A percentile compares a stretch with the other conserved stretches of the same genome.
These are phyloP conservation scores for Calendula officinalis DNA, from an alignment of 129 eudicot species.

Conservation along the genomic window DNA sequence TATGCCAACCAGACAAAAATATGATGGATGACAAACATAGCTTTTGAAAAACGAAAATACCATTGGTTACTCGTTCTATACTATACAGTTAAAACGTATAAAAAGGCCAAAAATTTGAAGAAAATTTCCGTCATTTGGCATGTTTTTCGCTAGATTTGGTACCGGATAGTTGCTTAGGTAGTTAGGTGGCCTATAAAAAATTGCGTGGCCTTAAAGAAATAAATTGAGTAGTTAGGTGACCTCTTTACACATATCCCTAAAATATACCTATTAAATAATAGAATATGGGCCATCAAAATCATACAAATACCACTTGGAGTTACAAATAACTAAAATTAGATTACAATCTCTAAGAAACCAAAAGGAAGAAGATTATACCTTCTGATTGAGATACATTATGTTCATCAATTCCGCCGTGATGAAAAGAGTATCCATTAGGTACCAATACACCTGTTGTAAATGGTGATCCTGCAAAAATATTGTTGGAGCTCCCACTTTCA, in stretches of 20 bases:
- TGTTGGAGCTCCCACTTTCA: conserved; percentile 46
- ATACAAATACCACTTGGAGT: neutral
- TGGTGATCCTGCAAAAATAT: conserved; percentile 56
- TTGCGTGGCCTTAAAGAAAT: too few species aligned
- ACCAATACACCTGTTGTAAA: conserved; percentile 61
- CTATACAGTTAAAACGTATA: neutral
- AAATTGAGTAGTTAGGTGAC: too few species aligned
- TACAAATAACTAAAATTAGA: neutral
- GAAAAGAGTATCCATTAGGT: conserved; percentile 60
- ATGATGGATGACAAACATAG: neutral
- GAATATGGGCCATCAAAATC: neutral
- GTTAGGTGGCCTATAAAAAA: too few species aligned
- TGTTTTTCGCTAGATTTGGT: too few species aligned
- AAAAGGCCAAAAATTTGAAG: too few species aligned
- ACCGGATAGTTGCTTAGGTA: too few species aligned
- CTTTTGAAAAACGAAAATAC: too few species aligned
- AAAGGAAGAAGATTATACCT: conserved; percentile 41
- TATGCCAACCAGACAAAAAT: neutral
- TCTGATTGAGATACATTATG: conserved; percentile 47
- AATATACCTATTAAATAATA: neutral
- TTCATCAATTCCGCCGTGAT: conserved; percentile 36
- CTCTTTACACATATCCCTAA: too few species aligned
- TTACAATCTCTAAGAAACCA: neutral
- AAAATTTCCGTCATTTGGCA: too few species aligned
- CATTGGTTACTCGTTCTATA: too few species aligned